Evolutionary conservation across 768 basidiomycete genomes (phyloP).

Genomic region (Strobilomyces echinocephalus): DNA sequence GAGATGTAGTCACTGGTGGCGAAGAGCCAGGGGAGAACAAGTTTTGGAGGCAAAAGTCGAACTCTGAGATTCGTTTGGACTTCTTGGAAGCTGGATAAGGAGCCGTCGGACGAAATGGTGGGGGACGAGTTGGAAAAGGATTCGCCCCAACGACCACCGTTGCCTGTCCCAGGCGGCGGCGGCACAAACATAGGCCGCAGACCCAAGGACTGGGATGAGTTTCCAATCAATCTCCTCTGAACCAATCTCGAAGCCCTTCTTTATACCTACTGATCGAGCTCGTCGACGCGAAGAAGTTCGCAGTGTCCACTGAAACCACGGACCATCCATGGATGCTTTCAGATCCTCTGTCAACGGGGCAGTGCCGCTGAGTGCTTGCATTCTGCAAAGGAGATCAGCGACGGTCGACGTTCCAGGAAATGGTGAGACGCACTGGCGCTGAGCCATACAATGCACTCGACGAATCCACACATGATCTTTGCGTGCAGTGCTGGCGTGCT

Average conservation of each 20-base stretch:
- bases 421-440: too few relatives aligned
- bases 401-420: too few relatives aligned
- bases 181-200: slow-evolving; percentile 70
- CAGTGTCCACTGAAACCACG: slow-evolving; percentile 81
- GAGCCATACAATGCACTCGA: too few relatives aligned
- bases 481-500: too few relatives aligned
- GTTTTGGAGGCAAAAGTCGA: slow-evolving; percentile 92
- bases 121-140: slow-evolving; percentile 66
- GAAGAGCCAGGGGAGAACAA: slow-evolving; percentile 59
- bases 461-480: too few relatives aligned
- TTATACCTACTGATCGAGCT: slow-evolving; percentile 88
- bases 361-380: too few relatives aligned
- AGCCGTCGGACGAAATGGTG: slow-evolving; percentile 54
- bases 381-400: too few relatives aligned
- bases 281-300: slow-evolving; percentile 83
- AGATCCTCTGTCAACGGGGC: too few relatives aligned
- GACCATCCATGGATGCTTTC: slow-evolving; percentile 9
- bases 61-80: slow-evolving; percentile 85
- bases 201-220: slow-evolving; percentile 66
- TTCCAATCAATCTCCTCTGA: slow-evolving; percentile 77
- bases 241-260: slow-evolving; percentile 98
- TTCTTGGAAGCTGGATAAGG: slow-evolving; percentile 50
- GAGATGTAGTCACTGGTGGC: too few relatives aligned
- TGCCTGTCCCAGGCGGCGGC: slow-evolving; percentile 73
- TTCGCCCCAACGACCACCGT: slow-evolving; percentile 44